Evolutionary conservation across 441 rosid genomes (phyloP), one percentile per base, ranked within the genome.

Genomic region (Iberis amara): DNA sequence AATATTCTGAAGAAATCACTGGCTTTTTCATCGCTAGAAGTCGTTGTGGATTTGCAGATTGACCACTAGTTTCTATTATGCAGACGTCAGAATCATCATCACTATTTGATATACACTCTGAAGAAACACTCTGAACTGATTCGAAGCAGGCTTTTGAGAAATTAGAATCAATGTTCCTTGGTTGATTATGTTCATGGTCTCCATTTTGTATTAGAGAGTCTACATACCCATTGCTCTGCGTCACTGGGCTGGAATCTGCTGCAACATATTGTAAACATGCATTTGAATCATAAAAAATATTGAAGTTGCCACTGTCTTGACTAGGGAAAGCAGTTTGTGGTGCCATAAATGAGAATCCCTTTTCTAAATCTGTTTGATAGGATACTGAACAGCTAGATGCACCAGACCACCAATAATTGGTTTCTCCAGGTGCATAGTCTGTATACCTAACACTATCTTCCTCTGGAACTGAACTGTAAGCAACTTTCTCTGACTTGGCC

Each of bases 81-180:
- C 77, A 88, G 60, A 91, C 46, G 66, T 91, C 96, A 60, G 77
- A 72, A 61, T 83, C 94, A 70, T 78, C 80, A 66, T 80, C 95
- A 55, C 66, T 61, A 59, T 58, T 65, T 8, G 81, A 82, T 65
- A 68, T 65, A 62, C 75, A 75, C 54, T 79, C 81, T n/a, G 80
- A 64, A 30, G 82, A 80, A 65, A 73, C 76, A 41, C 87, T 82
- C 59, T 82, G 87, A 65, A 70, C 69, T 53, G 95, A 87, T 68
- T 87, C 90, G 7, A 80, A 72, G 52, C 83, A 78, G 57, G 66
- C 59, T 39, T 80, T 76, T 57, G 85, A 76, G 49, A 76, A 48
- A 47, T 66, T 70, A 53, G 65, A 60, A 39, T 64, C 66, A 50
- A 57, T 43, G 67, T 49, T 67, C 70, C 62, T 59, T 5, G 55